Conservation (phyloP, 371 early-diverging fungal genomes). For the Capillidium heterosporum region DNA sequence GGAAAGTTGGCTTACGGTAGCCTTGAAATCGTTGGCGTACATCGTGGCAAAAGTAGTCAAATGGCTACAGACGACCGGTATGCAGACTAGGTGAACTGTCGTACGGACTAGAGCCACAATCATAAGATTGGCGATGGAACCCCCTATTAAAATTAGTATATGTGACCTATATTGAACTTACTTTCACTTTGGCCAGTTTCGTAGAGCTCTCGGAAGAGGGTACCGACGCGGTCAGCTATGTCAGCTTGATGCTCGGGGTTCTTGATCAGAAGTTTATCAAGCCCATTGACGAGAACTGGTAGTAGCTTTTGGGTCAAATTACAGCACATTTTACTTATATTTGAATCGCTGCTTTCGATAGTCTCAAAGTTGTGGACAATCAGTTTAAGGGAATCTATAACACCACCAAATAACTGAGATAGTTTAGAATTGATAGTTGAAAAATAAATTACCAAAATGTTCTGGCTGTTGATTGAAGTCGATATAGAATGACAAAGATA, state of each 20-base stretch:
- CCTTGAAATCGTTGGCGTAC: not conserved
- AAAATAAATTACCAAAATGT: no score
- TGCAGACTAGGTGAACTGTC: not conserved
- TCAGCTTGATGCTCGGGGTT: not conserved
- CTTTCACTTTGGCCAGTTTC: not conserved
- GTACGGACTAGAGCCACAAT: not conserved
- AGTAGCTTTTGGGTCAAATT: not conserved
- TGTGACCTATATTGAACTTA: not conserved
- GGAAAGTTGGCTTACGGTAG: not conserved
- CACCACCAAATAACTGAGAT: no score
- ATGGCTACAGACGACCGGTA: not conserved
- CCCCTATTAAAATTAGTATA: not conserved
- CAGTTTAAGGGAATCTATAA: no score
- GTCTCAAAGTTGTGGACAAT: no score
- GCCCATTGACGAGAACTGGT: not conserved
- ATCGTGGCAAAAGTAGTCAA: not conserved
- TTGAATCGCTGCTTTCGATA: not conserved
- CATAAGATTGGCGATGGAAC: not conserved
- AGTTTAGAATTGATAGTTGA: no score
- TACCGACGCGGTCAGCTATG: not conserved
- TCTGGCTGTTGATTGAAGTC: no score
- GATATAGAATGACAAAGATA: no score
- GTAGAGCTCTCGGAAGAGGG: not conserved
- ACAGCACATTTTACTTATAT: not conserved
- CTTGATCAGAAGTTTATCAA: not conserved